Percentiles rank a stretch among this genome's conserved stretches.
phyloP scores from a whole-genome alignment of 2,329 filamentous ascomycete species.

The Verticillium isaacii region DNA sequence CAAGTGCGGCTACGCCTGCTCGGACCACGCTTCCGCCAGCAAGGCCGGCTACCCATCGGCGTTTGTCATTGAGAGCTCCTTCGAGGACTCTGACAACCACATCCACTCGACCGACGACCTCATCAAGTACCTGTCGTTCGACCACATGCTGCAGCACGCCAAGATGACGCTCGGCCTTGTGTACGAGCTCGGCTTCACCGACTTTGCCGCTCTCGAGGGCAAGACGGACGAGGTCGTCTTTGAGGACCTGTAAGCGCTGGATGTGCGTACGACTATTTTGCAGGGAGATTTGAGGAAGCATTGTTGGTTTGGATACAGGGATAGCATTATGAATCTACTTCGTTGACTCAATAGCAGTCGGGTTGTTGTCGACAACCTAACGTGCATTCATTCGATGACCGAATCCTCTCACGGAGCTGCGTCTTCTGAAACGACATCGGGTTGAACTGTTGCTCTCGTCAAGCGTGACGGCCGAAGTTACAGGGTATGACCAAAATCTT shows the following conservation, averaged over 20 bases:
- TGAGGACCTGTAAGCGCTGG: conserved; percentile 27
- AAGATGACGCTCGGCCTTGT: conserved; percentile 78
- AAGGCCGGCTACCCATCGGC: conserved; percentile 72
- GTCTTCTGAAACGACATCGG: not conserved
- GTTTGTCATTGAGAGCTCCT: conserved; percentile 72
- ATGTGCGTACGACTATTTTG: not conserved
- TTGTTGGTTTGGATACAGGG: not conserved
- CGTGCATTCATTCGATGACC: too few species aligned
- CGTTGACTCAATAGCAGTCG: too few species aligned
- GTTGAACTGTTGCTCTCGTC: too few species aligned
- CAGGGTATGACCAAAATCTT: not conserved
- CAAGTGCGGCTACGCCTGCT: conserved; percentile 83
- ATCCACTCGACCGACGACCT: conserved; percentile 68
- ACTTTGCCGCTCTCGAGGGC: conserved; percentile 48
- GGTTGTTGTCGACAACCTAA: not conserved
- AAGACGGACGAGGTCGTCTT: conserved; percentile 20
- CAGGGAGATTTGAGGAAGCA: not conserved
- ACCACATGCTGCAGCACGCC: conserved; percentile 90
- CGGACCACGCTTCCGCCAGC: conserved; percentile 67
- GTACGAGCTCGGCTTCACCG: conserved; percentile 77
- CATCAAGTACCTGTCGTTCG: conserved; percentile 71
- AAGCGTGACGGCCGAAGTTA: not conserved
- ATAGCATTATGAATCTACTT: not conserved
- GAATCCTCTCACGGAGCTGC: too few species aligned
- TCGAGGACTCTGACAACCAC: conserved; percentile 60